phyloP scores from a whole-genome alignment of 1,139 yeast genomes.

The Yamadazyma buinensis region DNA sequence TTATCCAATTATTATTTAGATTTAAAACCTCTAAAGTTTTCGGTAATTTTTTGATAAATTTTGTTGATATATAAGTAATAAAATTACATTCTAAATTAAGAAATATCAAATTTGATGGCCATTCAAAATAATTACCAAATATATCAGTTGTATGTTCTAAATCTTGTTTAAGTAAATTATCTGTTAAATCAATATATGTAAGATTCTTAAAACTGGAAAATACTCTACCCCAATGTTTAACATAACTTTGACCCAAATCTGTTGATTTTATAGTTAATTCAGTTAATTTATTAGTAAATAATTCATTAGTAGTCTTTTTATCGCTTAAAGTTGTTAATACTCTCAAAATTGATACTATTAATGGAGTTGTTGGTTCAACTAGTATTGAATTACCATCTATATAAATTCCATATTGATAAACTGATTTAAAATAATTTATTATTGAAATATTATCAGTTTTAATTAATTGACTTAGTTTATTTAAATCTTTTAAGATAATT shows the following conservation, averaged over 20 bases:
- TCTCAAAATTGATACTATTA: conserved; percentile 25
- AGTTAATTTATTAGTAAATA: conserved; percentile 18
- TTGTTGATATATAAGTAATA: conserved; percentile 18
- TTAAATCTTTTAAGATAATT: conserved; percentile 22
- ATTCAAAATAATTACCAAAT: conserved; percentile 20
- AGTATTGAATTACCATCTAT: conserved; percentile 26
- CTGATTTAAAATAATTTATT: conserved; percentile 16
- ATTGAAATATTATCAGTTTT: conserved; percentile 12
- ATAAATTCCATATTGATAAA: conserved; percentile 21
- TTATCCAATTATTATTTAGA: conserved; percentile 16
- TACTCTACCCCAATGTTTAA: conserved; percentile 31
- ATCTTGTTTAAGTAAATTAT: conserved; percentile 24
- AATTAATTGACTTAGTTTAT: conserved; percentile 20
- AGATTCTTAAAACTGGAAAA: conserved; percentile 24
- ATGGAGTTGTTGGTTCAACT: conserved; percentile 26
- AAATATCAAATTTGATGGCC: conserved; percentile 25
- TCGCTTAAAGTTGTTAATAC: conserved; percentile 22
- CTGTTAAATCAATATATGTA: conserved; percentile 22
- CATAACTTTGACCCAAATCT: conserved; percentile 36
- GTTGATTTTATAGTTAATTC: conserved; percentile 26
- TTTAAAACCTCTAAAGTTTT: conserved; percentile 20
- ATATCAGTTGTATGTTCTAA: conserved; percentile 17
- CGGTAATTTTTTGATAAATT: conserved; percentile 28
- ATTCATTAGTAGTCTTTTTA: conserved; percentile 6
- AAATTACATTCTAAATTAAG: conserved; percentile 27